Percentiles rank a stretch among this genome's conserved stretches.
Evolutionary conservation across 768 basidiomycete species (phyloP).

Genomic region (Phanerochaete carnosa): DNA sequence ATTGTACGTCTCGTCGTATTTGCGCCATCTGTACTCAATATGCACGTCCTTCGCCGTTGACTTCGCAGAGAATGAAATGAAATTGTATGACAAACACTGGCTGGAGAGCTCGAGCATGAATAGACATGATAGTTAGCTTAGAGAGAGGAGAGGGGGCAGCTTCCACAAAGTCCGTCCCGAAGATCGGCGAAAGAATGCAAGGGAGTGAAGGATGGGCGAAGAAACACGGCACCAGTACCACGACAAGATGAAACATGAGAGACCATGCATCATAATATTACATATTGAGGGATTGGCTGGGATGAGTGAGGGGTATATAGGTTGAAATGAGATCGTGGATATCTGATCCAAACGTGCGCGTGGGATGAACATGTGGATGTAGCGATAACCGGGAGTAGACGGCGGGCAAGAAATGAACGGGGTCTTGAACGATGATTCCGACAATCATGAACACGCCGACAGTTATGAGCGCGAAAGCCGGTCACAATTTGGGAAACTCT

Average conservation of each 20-base stretch:
- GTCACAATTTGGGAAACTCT: background rate
- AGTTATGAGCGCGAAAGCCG: conserved; percentile 3
- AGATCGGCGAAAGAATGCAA: conserved; percentile 10
- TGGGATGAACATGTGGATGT: conserved; percentile 22
- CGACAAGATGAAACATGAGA: conserved; percentile 17
- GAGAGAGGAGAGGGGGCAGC: conserved; percentile 7
- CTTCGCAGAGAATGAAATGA: background rate
- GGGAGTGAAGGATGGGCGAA: conserved; percentile 8
- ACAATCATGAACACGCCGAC: conserved; percentile 1
- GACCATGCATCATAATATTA: conserved; percentile 35
- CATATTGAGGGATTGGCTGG: conserved; percentile 28
- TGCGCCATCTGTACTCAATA: background rate
- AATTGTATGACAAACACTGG: conserved; percentile 12
- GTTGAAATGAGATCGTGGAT: conserved; percentile 29
- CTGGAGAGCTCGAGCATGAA: conserved; percentile 12
- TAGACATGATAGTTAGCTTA: conserved; percentile 11
- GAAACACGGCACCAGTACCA: conserved; percentile 7
- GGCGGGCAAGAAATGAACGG: conserved; percentile 7
- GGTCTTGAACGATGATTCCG: background rate
- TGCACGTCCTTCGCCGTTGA: background rate
- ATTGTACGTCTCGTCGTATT: background rate
- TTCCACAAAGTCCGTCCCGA: conserved; percentile 17
- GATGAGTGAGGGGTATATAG: conserved; percentile 33
- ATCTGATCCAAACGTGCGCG: conserved; percentile 30
- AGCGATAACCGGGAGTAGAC: conserved; percentile 13